Evolutionary conservation across 2,329 filamentous ascomycete genomes (phyloP), one percentile per base, ranked within the genome.

Genomic region (Pseudogymnoascus sp.): DNA sequence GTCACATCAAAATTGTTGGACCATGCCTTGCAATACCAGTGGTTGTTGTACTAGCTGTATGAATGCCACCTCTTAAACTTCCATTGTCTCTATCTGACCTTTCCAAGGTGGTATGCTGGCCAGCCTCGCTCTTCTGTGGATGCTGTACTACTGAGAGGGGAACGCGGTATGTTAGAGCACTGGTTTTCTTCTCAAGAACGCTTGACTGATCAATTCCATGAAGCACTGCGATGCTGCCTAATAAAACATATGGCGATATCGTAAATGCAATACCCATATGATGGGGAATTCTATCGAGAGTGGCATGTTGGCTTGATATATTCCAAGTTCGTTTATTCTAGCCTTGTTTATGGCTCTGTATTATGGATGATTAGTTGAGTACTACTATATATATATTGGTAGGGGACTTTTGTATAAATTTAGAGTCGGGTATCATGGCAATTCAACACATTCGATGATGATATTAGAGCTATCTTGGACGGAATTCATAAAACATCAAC

Each of bases 101-200:
- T 59, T 59, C 38, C 60, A 37, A 81, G 79, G 70, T 82, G 12
- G 65, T 83, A 33, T 83, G 80, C 64, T 84, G 79, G 75, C 81
- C 81, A 2, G 79, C 78, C 4, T 77, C 79, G 0, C 70, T 84
- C 20, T 75, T 84, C 57, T 83, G 81, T 70, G 79, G 81, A n/a
- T 83, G 81, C 67, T 81, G 79, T 65, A 75, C 76, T 39, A 82
- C 80, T 2, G 75, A 83, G 67, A 74, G 73, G 0, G 81, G 81
- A 22, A 81, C 80, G 68, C 47, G 47, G 47, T 54, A 54, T 33
- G 47, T 54, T 35, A 14, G 11, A 18, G 11, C 16, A 33, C 18
- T 54, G 47, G 14, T 54, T 28, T 12, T 9, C n/a, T 54, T 1
- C 9, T 33, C 16, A 35, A 35, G 16, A 20, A 54, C 16, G 18